Evolutionary conservation across 768 basidiomycete species (phyloP).

Genomic region (Floccularia luteovirens): DNA sequence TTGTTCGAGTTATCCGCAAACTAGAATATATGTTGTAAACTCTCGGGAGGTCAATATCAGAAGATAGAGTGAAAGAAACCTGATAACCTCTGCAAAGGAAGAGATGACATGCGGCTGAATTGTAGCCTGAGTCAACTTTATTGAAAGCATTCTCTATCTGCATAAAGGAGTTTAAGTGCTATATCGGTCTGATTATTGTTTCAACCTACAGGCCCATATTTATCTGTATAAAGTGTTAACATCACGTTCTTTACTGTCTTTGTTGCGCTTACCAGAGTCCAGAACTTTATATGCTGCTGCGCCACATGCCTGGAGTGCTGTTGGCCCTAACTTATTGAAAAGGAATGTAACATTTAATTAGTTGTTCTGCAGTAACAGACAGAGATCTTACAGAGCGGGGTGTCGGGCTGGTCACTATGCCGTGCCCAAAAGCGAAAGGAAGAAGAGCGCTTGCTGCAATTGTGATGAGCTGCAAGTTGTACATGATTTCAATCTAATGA

Average conservation of each 20-base stretch:
- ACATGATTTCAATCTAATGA: too few species aligned
- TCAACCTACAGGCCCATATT: conserved; percentile 19
- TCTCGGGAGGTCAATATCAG: not conserved
- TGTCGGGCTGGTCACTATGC: conserved; percentile 18
- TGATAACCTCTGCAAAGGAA: conserved; percentile 25
- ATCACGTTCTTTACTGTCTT: not conserved
- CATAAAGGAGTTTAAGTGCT: not conserved
- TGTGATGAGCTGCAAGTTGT: too few species aligned
- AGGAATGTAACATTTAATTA: not conserved
- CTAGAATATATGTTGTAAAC: conserved; percentile 7
- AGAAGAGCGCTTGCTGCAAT: conserved; percentile 2
- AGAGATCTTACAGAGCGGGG: conserved; percentile 16
- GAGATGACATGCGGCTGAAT: conserved; percentile 23
- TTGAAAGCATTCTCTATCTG: conserved; percentile 24
- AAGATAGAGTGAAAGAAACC: conserved; percentile 6
- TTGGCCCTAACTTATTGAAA: conserved; percentile 17
- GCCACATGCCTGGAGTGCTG: conserved; percentile 22
- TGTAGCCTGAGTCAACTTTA: conserved; percentile 18
- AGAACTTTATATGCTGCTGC: conserved; percentile 17
- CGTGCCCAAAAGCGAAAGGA: conserved; percentile 14
- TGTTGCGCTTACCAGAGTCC: conserved; percentile 13
- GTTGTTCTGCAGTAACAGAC: not conserved
- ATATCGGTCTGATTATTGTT: not conserved
- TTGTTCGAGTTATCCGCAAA: conserved; percentile 22
- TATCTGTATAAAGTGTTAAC: conserved; percentile 10